A percentile compares a stretch with the other conserved stretches of the same genome.
phyloP scores from a whole-genome alignment of 805 yeast genomes.

The Isabelozyma rhagii region DNA sequence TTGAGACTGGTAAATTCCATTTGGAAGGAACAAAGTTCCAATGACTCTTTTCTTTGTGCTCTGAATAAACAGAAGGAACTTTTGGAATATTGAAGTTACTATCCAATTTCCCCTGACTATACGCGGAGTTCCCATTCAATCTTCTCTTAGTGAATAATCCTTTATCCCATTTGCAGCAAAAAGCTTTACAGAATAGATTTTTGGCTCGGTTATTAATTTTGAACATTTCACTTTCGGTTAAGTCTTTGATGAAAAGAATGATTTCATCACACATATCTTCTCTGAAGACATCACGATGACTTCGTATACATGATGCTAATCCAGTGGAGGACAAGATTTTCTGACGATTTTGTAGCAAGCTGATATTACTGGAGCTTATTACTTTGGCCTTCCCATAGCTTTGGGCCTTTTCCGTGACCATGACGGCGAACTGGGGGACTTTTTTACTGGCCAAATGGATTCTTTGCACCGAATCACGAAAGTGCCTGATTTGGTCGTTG shows the following conservation, averaged over 20 bases:
- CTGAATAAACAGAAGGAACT: constrained; percentile 14
- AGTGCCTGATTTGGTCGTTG: constrained; percentile 79
- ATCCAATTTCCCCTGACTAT: constrained; percentile 32
- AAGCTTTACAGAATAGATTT: constrained; percentile 52
- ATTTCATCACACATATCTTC: constrained; percentile 81
- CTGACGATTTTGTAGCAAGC: constrained; percentile 51
- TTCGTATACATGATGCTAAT: constrained; percentile 61
- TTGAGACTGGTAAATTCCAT: constrained; percentile 46
- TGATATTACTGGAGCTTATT: constrained; percentile 51
- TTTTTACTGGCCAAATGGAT: constrained; percentile 64
- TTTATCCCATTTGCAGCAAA: constrained; percentile 58
- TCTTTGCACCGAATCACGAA: constrained; percentile 66
- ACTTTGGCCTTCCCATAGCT: constrained; percentile 68
- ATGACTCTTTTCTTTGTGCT: constrained; percentile 9
- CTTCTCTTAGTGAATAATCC: constrained; percentile 37
- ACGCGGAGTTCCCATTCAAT: constrained; percentile 2
- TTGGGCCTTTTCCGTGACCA: constrained; percentile 67
- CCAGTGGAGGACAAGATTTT: constrained; percentile 60
- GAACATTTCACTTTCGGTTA: constrained; percentile 53
- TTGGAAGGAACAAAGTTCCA: constrained; percentile 39
- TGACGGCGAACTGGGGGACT: constrained; percentile 60
- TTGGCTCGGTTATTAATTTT: constrained; percentile 47
- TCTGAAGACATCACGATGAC: constrained; percentile 66
- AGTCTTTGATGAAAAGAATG: constrained; percentile 58
- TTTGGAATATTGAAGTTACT: constrained; percentile 36